Evolutionary conservation across 257 asterid species (phyloP).

Genomic region (Lavandula angustifolia): DNA sequence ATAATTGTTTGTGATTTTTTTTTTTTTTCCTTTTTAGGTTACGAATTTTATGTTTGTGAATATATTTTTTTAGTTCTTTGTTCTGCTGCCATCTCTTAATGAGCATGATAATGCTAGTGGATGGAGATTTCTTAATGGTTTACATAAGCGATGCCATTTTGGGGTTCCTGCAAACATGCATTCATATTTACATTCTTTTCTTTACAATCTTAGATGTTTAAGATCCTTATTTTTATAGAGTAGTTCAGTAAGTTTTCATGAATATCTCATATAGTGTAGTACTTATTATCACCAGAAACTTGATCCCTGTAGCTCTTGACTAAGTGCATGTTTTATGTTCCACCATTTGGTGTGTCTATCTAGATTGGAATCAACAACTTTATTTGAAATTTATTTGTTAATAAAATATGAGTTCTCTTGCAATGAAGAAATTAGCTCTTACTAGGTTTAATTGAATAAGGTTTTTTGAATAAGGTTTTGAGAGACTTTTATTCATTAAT

Average conservation of each 20-base stretch:
- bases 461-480: neutral
- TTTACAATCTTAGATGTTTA: neutral
- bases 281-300: neutral
- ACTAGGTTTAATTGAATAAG: neutral
- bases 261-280: constrained; percentile 14
- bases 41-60: neutral
- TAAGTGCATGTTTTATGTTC: constrained; percentile 5
- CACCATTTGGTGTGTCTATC: constrained; percentile 1
- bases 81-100: constrained; percentile 91
- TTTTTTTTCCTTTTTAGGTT: too few relatives aligned
- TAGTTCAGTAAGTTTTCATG: constrained; percentile 6
- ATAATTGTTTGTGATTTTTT: too few relatives aligned
- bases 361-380: constrained; percentile 9
- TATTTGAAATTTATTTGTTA: neutral
- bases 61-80: constrained; percentile 61
- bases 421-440: too few relatives aligned
- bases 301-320: neutral
- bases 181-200: constrained; percentile 43
- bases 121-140: constrained; percentile 86
- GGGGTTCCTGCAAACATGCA: constrained; percentile 95
- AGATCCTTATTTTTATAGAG: neutral
- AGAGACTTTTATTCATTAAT: constrained; percentile 1
- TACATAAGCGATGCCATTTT: constrained; percentile 95
- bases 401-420: neutral
- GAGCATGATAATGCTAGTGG: constrained; percentile 72